Evolutionary conservation across 306 rosid genomes (phyloP).

Genomic region (Quercus berberidifolia): DNA sequence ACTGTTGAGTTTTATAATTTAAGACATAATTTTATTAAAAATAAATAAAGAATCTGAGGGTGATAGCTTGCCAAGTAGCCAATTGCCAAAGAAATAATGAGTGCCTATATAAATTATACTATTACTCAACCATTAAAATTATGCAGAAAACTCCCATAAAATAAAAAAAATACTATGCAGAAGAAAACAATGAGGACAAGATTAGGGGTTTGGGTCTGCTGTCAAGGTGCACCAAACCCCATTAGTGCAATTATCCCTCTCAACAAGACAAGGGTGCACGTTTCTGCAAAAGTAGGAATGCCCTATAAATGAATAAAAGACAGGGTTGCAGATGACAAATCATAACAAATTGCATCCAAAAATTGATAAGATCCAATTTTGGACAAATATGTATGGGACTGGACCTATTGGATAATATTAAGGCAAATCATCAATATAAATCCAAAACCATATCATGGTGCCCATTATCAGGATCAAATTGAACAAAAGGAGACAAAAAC

Average conservation of each 20-base stretch:
- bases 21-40: neutral
- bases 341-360: conserved; percentile 20
- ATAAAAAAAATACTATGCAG: too few species aligned
- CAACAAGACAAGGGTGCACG: neutral
- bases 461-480: neutral
- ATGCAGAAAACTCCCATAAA: neutral
- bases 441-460: neutral
- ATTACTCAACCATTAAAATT: conserved; percentile 7
- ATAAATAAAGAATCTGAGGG: neutral
- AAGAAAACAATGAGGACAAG: neutral
- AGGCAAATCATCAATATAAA: neutral
- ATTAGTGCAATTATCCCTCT: conserved; percentile 37
- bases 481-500: conserved; percentile 22
- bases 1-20: too few species aligned
- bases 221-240: conserved; percentile 38
- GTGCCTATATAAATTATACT: neutral
- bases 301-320: conserved; percentile 48
- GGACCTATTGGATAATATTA: conserved; percentile 18
- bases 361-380: neutral
- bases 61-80: neutral
- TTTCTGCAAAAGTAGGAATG: conserved; percentile 32
- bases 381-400: conserved; percentile 36
- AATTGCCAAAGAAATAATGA: neutral
- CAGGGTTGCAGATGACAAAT: conserved; percentile 39
- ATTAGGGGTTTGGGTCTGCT: conserved; percentile 6